Base-by-base conservation (phyloP, 2,329 filamentous ascomycete species). In the Acarospora socialis region DNA sequence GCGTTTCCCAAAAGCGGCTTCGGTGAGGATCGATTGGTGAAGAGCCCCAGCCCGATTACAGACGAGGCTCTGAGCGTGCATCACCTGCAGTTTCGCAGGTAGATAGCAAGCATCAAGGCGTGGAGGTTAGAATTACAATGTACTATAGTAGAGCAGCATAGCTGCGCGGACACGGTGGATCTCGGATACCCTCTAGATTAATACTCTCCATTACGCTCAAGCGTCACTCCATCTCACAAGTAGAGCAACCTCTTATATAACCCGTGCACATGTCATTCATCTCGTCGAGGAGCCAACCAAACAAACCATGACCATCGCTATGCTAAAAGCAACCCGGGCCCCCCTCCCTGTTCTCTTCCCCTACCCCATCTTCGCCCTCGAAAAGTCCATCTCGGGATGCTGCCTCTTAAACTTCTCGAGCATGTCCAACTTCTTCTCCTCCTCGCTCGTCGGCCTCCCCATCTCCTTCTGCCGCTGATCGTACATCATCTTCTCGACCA, bases 401-500 rank as follows among this genome's bases (percentile, higher is more conserved):
- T 93, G 74, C 30, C 63, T 65, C 70, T 94, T 79, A 61, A 98
- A 95, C 63, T 92, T 83, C 61, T 81, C 80, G 52, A 98, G 61
- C 47, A 98, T 77, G 34, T 98, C 87, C 52, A 75, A 60, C 70
- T 95, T 95, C 67, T 86, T 82, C 68, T 92, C 77, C 64, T 98
- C 90, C 45, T 95, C 90, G 43, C 82, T 92, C 8, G 78, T 84
- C 28, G 84, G 82, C 56, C 79, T 69, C 4, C 90, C 90, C 57
- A 70, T 65, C 64, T 95, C 86, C 73, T 98, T 98, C 64, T 95
- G 86, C 44, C 81, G 69, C 67, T 98, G 90, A 63, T 98, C 90
- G 50, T 71, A 98, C 90, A 98, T 98, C 90, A 98, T 98, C 73
- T 98, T 98, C 73, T 98, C 90, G 26, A 98, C 90, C 87, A 98